Conservation (phyloP, 108 stramenopile genomes). For the Pseudonitzschia multistriata region DNA sequence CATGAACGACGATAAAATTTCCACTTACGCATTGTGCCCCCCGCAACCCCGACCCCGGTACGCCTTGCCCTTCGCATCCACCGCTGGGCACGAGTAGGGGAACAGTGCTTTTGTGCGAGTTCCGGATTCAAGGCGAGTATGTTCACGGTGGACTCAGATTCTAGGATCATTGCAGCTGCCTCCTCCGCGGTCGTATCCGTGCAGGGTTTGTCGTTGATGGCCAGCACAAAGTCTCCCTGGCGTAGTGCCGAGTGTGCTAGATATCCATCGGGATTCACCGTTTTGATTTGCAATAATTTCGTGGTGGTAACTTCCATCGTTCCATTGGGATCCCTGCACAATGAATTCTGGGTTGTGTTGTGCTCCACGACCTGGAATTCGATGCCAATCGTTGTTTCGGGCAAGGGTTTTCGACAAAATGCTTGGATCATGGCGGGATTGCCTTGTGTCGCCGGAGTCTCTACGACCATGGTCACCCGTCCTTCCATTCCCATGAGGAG, state of each 20-base stretch:
- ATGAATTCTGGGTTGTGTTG: background rate
- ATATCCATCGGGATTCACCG: constrained; percentile 9
- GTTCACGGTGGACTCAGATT: constrained; percentile 18
- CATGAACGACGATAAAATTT: background rate
- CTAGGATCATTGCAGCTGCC: constrained; percentile 15
- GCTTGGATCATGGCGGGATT: constrained; percentile 33
- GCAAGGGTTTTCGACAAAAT: constrained; percentile 20
- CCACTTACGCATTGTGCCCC: constrained; percentile 23
- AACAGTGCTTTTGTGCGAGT: background rate
- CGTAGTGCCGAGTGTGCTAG: constrained; percentile 23
- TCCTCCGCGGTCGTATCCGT: constrained; percentile 11
- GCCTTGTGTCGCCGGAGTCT: constrained; percentile 23
- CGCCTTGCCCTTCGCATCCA: constrained; percentile 27
- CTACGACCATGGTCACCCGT: constrained; percentile 20
- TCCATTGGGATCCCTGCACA: background rate
- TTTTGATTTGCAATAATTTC: constrained; percentile 23
- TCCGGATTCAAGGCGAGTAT: constrained; percentile 26
- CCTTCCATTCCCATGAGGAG: constrained; percentile 18
- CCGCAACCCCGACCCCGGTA: constrained; percentile 29
- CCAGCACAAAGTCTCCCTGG: constrained; percentile 26
- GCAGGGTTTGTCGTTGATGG: constrained; percentile 31
- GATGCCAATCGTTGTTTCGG: constrained; percentile 16
- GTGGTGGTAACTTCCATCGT: background rate
- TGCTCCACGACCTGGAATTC: constrained; percentile 18
- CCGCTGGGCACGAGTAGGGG: constrained; percentile 7